A percentile compares a stretch with the other conserved stretches of the same genome.
Conservation (phyloP, 2,329 filamentous ascomycete genomes). For the Hypoxylon sp. region DNA sequence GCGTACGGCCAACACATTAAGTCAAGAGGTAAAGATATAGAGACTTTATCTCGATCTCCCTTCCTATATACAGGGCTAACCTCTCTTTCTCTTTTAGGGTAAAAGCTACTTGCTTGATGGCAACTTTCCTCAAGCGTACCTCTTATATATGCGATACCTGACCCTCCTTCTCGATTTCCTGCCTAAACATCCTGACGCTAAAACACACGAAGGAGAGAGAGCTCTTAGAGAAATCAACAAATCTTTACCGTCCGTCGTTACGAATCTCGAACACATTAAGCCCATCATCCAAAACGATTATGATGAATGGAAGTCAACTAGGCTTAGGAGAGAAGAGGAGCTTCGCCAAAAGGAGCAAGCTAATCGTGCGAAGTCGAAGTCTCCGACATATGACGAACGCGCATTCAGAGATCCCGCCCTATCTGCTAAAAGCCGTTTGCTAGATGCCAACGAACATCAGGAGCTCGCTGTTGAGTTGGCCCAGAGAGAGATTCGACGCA, state of each 20-base stretch:
- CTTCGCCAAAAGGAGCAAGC: constrained; percentile 41
- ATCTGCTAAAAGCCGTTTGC: constrained; percentile 66
- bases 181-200: constrained; percentile 81
- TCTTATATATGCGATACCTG: constrained; percentile 91
- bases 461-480: constrained; percentile 84
- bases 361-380: constrained; percentile 31
- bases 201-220: constrained; percentile 74
- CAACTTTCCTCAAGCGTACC: constrained; percentile 89
- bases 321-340: constrained; percentile 57
- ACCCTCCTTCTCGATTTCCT: constrained; percentile 85
- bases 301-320: constrained; percentile 75
- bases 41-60: background rate
- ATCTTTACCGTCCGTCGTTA: constrained; percentile 71
- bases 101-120: constrained; percentile 87
- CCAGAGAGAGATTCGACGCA: constrained; percentile 77
- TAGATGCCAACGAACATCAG: constrained; percentile 79
- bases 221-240: constrained; percentile 69
- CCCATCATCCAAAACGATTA: constrained; percentile 81
- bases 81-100: constrained; percentile 64
- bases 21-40: constrained; percentile 78
- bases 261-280: constrained; percentile 82
- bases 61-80: constrained; percentile 13
- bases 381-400: constrained; percentile 62
- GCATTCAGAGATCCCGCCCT: constrained; percentile 74
- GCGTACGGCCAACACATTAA: constrained; percentile 82